A percentile compares a stretch with the other conserved stretches of the same genome.
These are phyloP conservation scores for Auricularia auricula-judae DNA, from an alignment of 768 basidiomycete species.

Conservation along the genomic window DNA sequence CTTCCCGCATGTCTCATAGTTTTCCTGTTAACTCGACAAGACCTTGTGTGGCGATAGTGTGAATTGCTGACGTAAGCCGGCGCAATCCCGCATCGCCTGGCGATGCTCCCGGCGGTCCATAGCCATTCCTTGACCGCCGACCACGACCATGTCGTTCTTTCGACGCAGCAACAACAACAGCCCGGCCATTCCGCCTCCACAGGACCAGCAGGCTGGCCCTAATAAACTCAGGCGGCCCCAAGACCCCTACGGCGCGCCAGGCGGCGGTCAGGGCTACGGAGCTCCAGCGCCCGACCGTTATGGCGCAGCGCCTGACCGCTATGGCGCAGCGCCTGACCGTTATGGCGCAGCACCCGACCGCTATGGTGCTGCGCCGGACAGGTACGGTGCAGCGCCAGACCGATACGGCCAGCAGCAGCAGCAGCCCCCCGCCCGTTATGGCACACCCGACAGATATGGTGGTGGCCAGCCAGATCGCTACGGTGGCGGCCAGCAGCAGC, in stretches of 20 bases:
- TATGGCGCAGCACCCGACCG: neutral
- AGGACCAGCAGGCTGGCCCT: conserved; percentile 7
- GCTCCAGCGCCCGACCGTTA: neutral
- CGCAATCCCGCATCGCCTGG: too few species aligned
- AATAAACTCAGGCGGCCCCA: neutral
- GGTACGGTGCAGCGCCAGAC: neutral
- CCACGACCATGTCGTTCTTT: conserved; percentile 25
- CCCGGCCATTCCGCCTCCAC: conserved; percentile 57
- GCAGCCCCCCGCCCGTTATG: too few species aligned
- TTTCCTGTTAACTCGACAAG: too few species aligned
- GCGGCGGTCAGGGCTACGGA: neutral
- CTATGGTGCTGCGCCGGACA: neutral
- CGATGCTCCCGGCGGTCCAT: neutral
- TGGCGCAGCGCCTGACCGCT: neutral
- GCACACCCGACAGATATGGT: too few species aligned
- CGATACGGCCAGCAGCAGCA: neutral
- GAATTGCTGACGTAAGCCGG: too few species aligned
- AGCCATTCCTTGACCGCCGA: neutral
- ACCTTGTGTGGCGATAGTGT: too few species aligned
- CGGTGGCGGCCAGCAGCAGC: neutral
- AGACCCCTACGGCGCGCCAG: neutral
- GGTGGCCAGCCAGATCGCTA: too few species aligned
- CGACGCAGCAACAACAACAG: conserved; percentile 62
- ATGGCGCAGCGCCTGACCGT: neutral
- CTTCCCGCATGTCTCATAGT: too few species aligned